Evolutionary conservation across 202 grass and related monocot species (phyloP), one percentile per base, ranked within the genome.

Genomic region (Carex arenaria): DNA sequence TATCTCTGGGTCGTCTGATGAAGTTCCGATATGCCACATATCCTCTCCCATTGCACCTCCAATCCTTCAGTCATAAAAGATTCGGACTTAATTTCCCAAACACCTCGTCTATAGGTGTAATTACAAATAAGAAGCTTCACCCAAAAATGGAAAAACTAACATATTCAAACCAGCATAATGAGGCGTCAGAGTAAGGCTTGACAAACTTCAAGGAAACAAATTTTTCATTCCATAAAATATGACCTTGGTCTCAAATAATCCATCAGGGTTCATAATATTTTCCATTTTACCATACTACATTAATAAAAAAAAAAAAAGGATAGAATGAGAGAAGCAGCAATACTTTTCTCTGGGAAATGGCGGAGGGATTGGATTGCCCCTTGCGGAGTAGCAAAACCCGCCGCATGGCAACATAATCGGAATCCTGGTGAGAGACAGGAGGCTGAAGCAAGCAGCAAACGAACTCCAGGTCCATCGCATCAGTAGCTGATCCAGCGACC

Each of bases 401-500:
- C 9, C 96, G 86, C 73, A 99, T 89, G 54, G 89, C 91, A n/a
- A 80, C 85, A 84, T 99, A 99, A 80, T 93, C 85, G 63, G 74
- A 63, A 86, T 95, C 88, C 32, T 89, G 83, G 78, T 91, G 96
- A 67, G 82, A 71, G 72, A 92, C 88, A 32, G 86, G 85, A 23
- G 96, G 93, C 86, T 98, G 96, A 54, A 98, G 91, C 62, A 98
- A 40, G 83, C 88, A 95, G 93, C 96, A 89, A 43, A 95, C 85
- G 84, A 98, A 98, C 86, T 95, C 96, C 5, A 87, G 83, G 86
- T 98, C 87, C 60, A 82, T 67, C 2, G 65, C 49, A 61, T 45
- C 63, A 61, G 31, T 1, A 36, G 36, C n/a, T 57, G n/a, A 78
- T 36, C 53, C 53, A 74, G 70, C 70, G 42, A 52, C 17, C 17